Evolutionary conservation across 176 grass and related monocot species (phyloP).

Genomic region (Aegilops tauschii): DNA sequence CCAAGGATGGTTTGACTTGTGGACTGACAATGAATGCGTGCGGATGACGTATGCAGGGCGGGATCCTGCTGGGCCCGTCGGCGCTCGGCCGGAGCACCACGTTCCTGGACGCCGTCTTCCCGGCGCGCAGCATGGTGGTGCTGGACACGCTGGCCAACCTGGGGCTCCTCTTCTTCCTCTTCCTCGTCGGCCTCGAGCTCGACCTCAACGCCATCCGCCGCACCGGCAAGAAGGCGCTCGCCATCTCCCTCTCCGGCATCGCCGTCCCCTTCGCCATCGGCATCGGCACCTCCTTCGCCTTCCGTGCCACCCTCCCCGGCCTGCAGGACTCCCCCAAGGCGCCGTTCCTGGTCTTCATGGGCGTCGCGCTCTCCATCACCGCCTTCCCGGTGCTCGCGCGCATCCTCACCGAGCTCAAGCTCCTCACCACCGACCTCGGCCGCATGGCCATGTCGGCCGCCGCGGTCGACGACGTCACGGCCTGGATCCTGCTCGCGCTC

Average conservation of each 20-base stretch:
- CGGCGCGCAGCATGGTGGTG: constrained; percentile 53
- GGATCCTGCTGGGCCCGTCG: constrained; percentile 68
- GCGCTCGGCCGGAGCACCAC: constrained; percentile 72
- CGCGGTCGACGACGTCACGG: constrained; percentile 57
- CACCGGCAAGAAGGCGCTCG: constrained; percentile 56
- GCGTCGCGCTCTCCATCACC: constrained; percentile 82
- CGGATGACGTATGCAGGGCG: constrained; percentile 39
- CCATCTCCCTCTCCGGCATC: constrained; percentile 60
- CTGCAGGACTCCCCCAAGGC: constrained; percentile 23
- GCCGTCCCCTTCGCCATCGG: constrained; percentile 53
- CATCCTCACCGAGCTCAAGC: constrained; percentile 80
- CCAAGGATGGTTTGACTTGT: background rate
- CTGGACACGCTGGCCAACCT: constrained; percentile 75
- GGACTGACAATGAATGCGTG: background rate
- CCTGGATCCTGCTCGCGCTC: constrained; percentile 73
- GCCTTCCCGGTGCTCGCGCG: constrained; percentile 74
- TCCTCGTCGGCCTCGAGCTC: constrained; percentile 78
- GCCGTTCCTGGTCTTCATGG: constrained; percentile 75
- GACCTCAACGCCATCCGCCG: constrained; percentile 66
- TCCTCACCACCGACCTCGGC: constrained; percentile 68
- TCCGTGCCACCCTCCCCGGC: constrained; percentile 44
- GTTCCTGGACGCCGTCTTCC: constrained; percentile 61
- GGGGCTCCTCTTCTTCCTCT: constrained; percentile 77
- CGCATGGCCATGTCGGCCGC: constrained; percentile 72
- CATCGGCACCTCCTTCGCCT: constrained; percentile 54